phyloP scores from a whole-genome alignment of 1,139 yeast genomes.

The Ogataea hybrid region DNA sequence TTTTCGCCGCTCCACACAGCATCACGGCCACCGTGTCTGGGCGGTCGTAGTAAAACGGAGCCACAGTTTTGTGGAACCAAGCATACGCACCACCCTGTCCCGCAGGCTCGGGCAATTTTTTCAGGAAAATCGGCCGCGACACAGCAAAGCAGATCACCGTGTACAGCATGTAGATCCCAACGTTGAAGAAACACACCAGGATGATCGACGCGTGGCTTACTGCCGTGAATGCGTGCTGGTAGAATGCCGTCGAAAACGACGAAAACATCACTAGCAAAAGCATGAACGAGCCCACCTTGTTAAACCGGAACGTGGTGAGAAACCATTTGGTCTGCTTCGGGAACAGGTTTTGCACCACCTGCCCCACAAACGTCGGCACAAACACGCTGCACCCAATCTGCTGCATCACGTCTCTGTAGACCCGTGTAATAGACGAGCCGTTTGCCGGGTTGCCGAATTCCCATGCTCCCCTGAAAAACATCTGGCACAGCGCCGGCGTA shows the following conservation, averaged over 20 bases:
- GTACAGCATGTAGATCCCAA: constrained; percentile 74
- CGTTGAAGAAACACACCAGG: constrained; percentile 75
- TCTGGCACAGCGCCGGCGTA: constrained; percentile 79
- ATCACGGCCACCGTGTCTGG: constrained; percentile 74
- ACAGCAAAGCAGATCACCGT: constrained; percentile 56
- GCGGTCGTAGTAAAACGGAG: constrained; percentile 69
- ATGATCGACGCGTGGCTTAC: constrained; percentile 61
- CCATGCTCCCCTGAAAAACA: constrained; percentile 62
- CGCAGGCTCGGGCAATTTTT: constrained; percentile 42
- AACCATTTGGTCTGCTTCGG: constrained; percentile 65
- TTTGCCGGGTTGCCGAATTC: constrained; percentile 79
- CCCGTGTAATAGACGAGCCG: constrained; percentile 48
- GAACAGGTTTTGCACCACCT: constrained; percentile 65
- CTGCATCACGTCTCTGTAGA: constrained; percentile 76
- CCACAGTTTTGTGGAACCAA: constrained; percentile 40
- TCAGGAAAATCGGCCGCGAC: constrained; percentile 60
- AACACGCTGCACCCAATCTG: constrained; percentile 82
- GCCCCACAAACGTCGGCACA: constrained; percentile 87
- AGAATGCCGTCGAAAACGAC: constrained; percentile 86
- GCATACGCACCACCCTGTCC: constrained; percentile 41
- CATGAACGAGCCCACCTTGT: constrained; percentile 77
- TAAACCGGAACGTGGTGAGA: constrained; percentile 55
- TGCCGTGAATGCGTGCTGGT: constrained; percentile 71
- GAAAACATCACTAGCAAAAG: constrained; percentile 77
- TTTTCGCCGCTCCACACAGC: constrained; percentile 91